Conservation (phyloP, 805 yeast genomes). For the Sugiyamaella floridensis region DNA sequence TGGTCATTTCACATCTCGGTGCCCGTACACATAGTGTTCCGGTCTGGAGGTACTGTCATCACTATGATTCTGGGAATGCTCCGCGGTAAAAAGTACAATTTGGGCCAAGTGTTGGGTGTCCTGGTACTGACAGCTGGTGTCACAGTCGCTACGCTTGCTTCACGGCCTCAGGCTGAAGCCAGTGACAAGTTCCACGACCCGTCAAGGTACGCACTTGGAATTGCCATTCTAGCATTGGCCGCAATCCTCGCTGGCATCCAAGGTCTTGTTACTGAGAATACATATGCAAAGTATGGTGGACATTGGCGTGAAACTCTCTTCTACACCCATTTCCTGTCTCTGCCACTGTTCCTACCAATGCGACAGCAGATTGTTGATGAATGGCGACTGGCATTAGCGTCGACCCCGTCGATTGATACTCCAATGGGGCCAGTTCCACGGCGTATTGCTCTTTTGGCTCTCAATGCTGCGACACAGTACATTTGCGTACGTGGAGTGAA, state of each 20-base stretch:
- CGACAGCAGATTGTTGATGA: conserved; percentile 29
- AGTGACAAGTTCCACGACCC: background rate
- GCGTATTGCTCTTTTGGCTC: conserved; percentile 29
- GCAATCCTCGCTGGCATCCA: conserved; percentile 49
- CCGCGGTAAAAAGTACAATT: conserved; percentile 41
- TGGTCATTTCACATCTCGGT: conserved; percentile 52
- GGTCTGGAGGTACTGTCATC: conserved; percentile 58
- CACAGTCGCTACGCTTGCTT: conserved; percentile 34
- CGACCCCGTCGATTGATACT: conserved; percentile 10
- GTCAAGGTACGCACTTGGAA: conserved; percentile 31
- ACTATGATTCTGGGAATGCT: conserved; percentile 52
- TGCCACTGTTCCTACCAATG: conserved; percentile 46
- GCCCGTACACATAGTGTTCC: conserved; percentile 59
- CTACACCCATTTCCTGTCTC: conserved; percentile 48
- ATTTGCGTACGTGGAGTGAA: conserved; percentile 66
- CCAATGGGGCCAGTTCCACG: conserved; percentile 23
- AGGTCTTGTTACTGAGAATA: conserved; percentile 50
- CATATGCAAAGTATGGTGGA: conserved; percentile 44
- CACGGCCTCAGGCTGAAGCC: conserved; percentile 2
- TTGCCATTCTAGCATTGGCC: conserved; percentile 39
- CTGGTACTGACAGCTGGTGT: conserved; percentile 50
- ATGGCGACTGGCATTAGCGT: conserved; percentile 23
- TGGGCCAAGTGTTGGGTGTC: conserved; percentile 45
- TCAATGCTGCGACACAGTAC: conserved; percentile 49
- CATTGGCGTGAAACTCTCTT: conserved; percentile 63